Base-by-base conservation (phyloP, 1,284 basidiomycete genomes). In the Pulveroboletus sp. region DNA sequence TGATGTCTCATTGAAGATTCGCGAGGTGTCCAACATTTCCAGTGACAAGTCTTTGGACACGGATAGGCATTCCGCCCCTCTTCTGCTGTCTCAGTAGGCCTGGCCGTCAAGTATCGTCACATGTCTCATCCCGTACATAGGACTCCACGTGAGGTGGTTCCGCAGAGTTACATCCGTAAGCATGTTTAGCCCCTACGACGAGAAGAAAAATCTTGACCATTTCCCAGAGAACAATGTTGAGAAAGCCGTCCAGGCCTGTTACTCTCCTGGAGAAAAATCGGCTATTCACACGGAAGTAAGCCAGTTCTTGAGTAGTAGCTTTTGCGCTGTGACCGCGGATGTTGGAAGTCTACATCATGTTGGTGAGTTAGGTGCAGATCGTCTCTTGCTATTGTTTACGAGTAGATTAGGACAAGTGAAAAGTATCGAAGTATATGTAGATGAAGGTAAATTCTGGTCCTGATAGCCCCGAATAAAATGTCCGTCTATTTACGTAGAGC, bases 171-270 rank as follows among this genome's bases (percentile, higher is more conserved):
- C 58, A 89, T 90, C 43, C 73, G 87, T 88, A 63, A 47, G 79
- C 68, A 22, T n/a, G n/a, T n/a, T n/a, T n/a, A n/a, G n/a, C n/a
- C n/a, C n/a, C n/a, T n/a, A n/a, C n/a, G n/a, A n/a, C n/a, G n/a
- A n/a, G n/a, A n/a, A n/a, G n/a, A n/a, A n/a, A n/a, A n/a, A n/a
- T n/a, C n/a, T n/a, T n/a, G n/a, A n/a, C n/a, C n/a, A n/a, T n/a
- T n/a, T n/a, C n/a, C n/a, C n/a, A n/a, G n/a, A n/a, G n/a, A n/a
- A n/a, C 6, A 89, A 89, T 59, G 87, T 91, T 50, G 80, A 88
- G 42, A 83, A 86, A 74, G 93, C 93, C 3, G 83, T 96, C 60
- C 84, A 79, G 53, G 91, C 89, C 1, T 94, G 89, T 71, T 80
- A n/a, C n/a, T n/a, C n/a, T n/a, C n/a, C n/a, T n/a, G 22, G 42